Percentiles rank a stretch among this genome's conserved stretches.
These are phyloP conservation scores for Schizopora paradoxa DNA, from an alignment of 1,284 basidiomycete genomes.

Conservation along the genomic window DNA sequence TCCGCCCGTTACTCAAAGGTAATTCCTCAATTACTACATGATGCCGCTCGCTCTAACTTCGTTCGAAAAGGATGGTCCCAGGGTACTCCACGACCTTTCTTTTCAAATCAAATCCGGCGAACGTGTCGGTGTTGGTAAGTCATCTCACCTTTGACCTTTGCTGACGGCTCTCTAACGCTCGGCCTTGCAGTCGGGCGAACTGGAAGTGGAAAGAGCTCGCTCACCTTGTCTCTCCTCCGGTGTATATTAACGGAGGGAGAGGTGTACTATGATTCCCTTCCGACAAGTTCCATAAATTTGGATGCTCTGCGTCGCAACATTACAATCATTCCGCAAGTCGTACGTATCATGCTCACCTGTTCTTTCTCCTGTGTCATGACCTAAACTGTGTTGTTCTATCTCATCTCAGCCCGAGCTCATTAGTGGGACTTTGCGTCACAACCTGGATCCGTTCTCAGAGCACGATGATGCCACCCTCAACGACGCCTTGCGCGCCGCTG, in stretches of 20 bases:
- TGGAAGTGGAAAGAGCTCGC: constrained; percentile 64
- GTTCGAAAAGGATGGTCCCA: constrained; percentile 31
- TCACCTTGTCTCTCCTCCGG: constrained; percentile 35
- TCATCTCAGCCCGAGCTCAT: constrained; percentile 39
- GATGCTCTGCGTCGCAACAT: constrained; percentile 47
- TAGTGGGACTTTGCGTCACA: constrained; percentile 31
- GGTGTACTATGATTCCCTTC: constrained; percentile 33
- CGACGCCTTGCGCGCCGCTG: constrained; percentile 27
- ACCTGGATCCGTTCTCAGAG: constrained; percentile 45
- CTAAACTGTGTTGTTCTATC: no score
- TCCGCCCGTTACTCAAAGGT: constrained; percentile 51
- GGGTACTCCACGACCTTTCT: constrained; percentile 42
- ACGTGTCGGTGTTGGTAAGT: constrained; percentile 43
- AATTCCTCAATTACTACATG: neutral
- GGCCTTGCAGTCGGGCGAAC: constrained; percentile 58
- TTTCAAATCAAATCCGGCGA: constrained; percentile 46
- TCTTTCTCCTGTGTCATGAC: neutral
- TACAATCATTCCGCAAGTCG: constrained; percentile 43
- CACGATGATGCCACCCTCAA: constrained; percentile 42
- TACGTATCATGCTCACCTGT: constrained; percentile 17
- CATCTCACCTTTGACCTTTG: constrained; percentile 6
- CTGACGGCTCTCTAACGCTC: neutral
- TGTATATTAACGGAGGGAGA: constrained; percentile 42
- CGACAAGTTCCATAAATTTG: constrained; percentile 47
- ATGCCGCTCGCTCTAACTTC: constrained; percentile 17